Conservation (phyloP, 1,284 basidiomycete species). For the Ustilago crameri region DNA sequence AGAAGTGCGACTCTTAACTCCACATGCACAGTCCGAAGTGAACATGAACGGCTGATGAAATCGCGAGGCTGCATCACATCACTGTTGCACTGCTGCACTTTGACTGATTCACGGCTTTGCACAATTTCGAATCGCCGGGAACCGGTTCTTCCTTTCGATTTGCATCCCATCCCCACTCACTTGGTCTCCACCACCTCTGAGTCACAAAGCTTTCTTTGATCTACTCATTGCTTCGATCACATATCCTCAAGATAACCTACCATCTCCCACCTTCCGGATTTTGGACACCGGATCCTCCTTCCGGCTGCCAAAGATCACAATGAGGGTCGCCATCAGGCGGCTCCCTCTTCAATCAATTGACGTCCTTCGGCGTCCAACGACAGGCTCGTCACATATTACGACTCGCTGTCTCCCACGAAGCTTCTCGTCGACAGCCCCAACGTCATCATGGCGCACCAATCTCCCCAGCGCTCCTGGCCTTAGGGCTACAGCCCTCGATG, state of each 20-base stretch:
- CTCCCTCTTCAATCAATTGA: slow-evolving; percentile 31
- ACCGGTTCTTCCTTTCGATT: not conserved
- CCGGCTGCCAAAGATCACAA: slow-evolving; percentile 20
- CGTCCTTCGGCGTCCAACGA: slow-evolving; percentile 8
- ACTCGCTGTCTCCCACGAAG: slow-evolving; percentile 11
- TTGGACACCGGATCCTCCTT: not conserved
- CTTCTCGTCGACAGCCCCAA: slow-evolving; percentile 16
- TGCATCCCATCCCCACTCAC: not conserved
- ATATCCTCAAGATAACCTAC: not conserved
- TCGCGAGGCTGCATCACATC: slow-evolving; percentile 1
- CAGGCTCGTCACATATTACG: slow-evolving; percentile 12
- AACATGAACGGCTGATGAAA: not conserved
- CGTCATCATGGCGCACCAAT: slow-evolving; percentile 3
- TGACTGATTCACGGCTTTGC: slow-evolving; percentile 6
- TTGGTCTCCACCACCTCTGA: too few species aligned
- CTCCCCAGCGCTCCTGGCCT: not conserved
- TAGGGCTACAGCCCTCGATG: not conserved
- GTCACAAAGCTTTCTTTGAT: not conserved
- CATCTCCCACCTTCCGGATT: too few species aligned
- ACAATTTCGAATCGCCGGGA: slow-evolving; percentile 8
- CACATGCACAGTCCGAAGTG: not conserved
- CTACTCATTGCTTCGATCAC: not conserved
- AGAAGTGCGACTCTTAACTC: not conserved
- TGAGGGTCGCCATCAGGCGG: slow-evolving; percentile 42
- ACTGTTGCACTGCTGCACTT: too few species aligned